These are phyloP conservation scores for Pythium brassicae DNA, from an alignment of 352 stramenopile species.

Conservation along the genomic window DNA sequence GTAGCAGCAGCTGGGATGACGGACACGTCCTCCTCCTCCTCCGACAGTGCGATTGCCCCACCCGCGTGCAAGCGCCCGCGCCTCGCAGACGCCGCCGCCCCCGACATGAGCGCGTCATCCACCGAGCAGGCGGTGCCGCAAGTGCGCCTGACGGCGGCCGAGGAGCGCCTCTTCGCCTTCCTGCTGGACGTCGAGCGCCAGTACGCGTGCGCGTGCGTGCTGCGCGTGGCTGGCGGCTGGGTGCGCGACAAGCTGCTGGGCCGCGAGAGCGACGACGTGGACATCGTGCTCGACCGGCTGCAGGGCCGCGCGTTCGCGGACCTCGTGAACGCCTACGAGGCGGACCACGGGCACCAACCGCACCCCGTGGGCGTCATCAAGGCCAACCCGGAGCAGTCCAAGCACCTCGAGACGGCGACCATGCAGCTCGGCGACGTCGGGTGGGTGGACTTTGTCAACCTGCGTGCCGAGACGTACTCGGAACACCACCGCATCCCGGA, in stretches of 20 bases:
- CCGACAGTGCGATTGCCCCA: too few species aligned
- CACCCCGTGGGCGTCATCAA: neutral
- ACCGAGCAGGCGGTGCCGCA: neutral
- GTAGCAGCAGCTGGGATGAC: neutral
- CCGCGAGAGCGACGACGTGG: conserved; percentile 91
- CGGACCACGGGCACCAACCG: conserved; percentile 4
- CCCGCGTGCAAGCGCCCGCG: too few species aligned
- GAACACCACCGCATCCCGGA: too few species aligned
- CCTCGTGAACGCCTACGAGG: conserved; percentile 58
- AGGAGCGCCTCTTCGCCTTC: conserved; percentile 1
- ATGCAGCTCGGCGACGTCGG: neutral
- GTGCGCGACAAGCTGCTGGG: conserved; percentile 96
- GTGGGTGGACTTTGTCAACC: conserved; percentile 98
- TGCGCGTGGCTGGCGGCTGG: conserved; percentile 97
- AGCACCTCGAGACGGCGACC: neutral
- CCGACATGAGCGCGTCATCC: too few species aligned
- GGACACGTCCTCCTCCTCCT: neutral
- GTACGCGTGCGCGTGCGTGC: conserved; percentile 51
- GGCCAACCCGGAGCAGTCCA: neutral
- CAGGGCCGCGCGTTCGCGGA: conserved; percentile 92
- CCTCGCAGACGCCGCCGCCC: too few species aligned
- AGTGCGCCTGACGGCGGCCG: neutral
- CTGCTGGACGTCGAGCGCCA: conserved; percentile 23
- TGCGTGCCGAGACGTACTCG: conserved; percentile 51
- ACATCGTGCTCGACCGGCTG: conserved; percentile 97